phyloP scores from a whole-genome alignment of 2,329 filamentous ascomycete genomes.

The Trichocomaceae sp. region DNA sequence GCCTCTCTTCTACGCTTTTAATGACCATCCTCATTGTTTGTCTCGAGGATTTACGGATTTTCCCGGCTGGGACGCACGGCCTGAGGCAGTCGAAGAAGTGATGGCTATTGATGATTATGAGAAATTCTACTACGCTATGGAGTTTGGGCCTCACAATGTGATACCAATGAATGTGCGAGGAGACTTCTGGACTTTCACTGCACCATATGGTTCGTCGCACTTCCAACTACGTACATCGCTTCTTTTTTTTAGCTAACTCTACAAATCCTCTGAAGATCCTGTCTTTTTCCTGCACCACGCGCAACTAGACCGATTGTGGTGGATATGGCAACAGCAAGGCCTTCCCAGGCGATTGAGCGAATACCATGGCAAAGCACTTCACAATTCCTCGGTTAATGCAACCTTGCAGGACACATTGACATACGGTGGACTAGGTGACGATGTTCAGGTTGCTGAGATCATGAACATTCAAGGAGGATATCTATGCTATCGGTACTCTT shows the following conservation, averaged over 20 bases:
- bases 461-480: too few species aligned
- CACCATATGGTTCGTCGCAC: background rate
- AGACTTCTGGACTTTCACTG: constrained; percentile 4
- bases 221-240: background rate
- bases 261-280: background rate
- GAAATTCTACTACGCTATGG: background rate
- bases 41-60: constrained; percentile 1
- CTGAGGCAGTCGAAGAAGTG: background rate
- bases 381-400: too few species aligned
- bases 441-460: too few species aligned
- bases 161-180: background rate
- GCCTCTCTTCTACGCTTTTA: too few species aligned
- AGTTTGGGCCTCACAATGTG: background rate
- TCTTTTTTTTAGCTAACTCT: background rate
- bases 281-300: background rate
- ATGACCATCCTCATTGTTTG: constrained; percentile 8
- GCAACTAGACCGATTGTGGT: background rate
- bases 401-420: too few species aligned
- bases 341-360: background rate
- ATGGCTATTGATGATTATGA: background rate
- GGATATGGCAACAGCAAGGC: background rate
- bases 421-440: too few species aligned
- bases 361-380: background rate
- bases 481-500: too few species aligned
- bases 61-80: background rate